Percentiles rank a stretch among this genome's conserved stretches.
Evolutionary conservation across 2,329 filamentous ascomycete species (phyloP).

Genomic region (Aspergillus pseudoterreus): DNA sequence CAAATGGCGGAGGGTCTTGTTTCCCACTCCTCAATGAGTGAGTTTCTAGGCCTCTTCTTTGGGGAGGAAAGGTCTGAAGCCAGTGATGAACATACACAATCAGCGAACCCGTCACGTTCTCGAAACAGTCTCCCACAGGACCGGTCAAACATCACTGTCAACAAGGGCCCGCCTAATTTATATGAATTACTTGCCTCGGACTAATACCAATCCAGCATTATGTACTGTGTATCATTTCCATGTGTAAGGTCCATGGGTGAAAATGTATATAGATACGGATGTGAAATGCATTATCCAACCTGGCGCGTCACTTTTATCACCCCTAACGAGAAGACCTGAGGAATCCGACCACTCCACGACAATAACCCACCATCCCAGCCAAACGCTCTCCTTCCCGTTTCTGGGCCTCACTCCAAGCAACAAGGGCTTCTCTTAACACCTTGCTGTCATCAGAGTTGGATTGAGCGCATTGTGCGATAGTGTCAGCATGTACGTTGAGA

Average conservation of each 20-base stretch:
- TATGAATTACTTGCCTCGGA: slow-evolving; percentile 8
- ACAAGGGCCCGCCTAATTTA: slow-evolving; percentile 4
- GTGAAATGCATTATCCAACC: background rate
- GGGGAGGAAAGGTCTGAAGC: background rate
- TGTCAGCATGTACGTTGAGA: slow-evolving; percentile 69
- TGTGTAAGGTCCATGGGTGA: too few species aligned
- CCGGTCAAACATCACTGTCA: background rate
- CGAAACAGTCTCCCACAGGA: background rate
- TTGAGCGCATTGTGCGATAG: slow-evolving; percentile 45
- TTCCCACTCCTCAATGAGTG: slow-evolving; percentile 4
- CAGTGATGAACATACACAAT: background rate
- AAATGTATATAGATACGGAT: too few species aligned
- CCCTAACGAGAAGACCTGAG: slow-evolving; percentile 56
- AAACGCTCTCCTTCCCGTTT: slow-evolving; percentile 68
- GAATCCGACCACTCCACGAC: slow-evolving; percentile 79
- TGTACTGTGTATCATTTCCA: too few species aligned
- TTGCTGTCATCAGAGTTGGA: slow-evolving; percentile 44
- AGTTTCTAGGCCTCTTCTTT: slow-evolving; percentile 4
- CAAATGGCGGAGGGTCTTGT: slow-evolving; percentile 15
- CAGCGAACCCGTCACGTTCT: background rate
- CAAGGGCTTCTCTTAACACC: slow-evolving; percentile 56
- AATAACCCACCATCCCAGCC: slow-evolving; percentile 77
- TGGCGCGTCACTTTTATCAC: background rate
- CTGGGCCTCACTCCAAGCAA: slow-evolving; percentile 69
- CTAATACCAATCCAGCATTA: background rate